Conservation (phyloP, 1,284 basidiomycete genomes). For the Cryptococcus sp. region DNA sequence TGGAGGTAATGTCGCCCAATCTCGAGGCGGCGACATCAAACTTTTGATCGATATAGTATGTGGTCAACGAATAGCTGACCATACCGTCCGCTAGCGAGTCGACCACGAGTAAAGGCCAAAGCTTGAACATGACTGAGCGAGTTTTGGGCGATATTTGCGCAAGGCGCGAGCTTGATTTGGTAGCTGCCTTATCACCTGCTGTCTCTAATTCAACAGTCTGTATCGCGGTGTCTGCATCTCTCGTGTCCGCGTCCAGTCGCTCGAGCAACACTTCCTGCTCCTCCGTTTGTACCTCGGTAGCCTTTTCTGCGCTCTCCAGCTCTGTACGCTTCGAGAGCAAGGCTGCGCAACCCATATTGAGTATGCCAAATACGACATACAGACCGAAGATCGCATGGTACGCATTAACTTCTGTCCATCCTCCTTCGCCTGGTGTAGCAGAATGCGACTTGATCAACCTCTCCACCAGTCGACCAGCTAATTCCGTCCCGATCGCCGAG, state of each 20-base stretch:
- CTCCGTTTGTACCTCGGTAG: background rate
- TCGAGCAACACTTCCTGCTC: constrained; percentile 10
- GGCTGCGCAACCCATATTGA: constrained; percentile 16
- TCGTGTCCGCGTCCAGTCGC: background rate
- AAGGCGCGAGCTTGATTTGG: constrained; percentile 5
- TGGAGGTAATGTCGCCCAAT: constrained; percentile 27
- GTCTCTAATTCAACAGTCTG: background rate
- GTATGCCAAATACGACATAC: constrained; percentile 23
- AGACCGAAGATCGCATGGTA: constrained; percentile 25
- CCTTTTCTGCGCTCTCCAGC: background rate
- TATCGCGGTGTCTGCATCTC: constrained; percentile 1
- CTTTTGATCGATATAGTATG: constrained; percentile 21
- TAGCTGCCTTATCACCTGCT: constrained; percentile 1
- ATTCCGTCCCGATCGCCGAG: constrained; percentile 24
- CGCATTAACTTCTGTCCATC: constrained; percentile 17
- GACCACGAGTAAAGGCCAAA: constrained; percentile 22
- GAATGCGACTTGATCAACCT: background rate
- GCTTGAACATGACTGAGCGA: constrained; percentile 22
- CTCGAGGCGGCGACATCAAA: constrained; percentile 17
- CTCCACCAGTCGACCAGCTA: constrained; percentile 15
- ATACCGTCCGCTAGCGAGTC: constrained; percentile 26
- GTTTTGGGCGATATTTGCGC: constrained; percentile 17
- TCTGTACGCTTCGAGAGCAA: constrained; percentile 15
- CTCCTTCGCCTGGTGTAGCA: background rate
- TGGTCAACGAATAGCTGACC: constrained; percentile 22